phyloP scores from a whole-genome alignment of 148 eudicot genomes.

The Vaccinium vitisidaea region DNA sequence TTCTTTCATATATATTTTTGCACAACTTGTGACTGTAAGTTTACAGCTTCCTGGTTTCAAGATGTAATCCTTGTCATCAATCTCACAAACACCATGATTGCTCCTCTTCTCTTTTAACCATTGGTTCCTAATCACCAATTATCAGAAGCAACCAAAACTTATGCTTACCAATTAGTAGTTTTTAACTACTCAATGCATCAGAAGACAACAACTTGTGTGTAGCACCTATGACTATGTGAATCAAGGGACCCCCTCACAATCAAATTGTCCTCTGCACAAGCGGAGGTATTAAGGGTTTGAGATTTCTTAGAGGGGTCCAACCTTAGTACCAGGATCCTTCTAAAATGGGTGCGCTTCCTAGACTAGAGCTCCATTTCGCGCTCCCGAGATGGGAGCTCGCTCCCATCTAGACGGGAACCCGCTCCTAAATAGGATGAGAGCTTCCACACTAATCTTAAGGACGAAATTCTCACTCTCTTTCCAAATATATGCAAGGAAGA shows the following conservation, averaged over 20 bases:
- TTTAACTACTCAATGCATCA: not conserved
- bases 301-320: too few species aligned
- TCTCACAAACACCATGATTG: not conserved
- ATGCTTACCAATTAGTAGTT: not conserved
- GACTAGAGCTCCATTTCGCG: too few species aligned
- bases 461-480: too few species aligned
- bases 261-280: not conserved
- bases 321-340: too few species aligned
- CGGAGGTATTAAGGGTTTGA: not conserved
- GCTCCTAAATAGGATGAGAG: too few species aligned
- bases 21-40: not conserved
- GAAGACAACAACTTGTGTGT: not conserved
- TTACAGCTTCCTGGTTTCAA: constrained; percentile 7
- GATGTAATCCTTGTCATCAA: not conserved
- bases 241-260: not conserved
- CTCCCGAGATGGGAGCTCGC: too few species aligned
- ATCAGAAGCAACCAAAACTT: not conserved
- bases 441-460: too few species aligned
- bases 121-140: not conserved
- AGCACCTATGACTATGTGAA: not conserved
- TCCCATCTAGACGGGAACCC: too few species aligned
- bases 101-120: not conserved
- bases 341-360: too few species aligned
- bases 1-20: not conserved
- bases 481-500: too few species aligned